Base-by-base conservation (phyloP, 2,329 filamentous ascomycete genomes). In the Xylariaceae sp. region DNA sequence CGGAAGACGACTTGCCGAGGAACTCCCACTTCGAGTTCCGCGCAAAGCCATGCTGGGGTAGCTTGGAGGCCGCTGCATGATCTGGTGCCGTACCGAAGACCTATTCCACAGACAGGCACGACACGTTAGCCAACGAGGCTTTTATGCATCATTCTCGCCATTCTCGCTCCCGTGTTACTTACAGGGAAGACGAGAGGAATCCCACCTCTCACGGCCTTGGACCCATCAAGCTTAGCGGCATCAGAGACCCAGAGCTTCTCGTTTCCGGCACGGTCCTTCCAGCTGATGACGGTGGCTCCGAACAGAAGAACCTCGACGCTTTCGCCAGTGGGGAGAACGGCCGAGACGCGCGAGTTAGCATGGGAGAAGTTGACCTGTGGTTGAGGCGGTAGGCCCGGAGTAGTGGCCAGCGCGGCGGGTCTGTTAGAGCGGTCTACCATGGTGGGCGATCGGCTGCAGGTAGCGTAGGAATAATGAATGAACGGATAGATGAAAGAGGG, bases 41-140 rank as follows among this genome's bases (percentile, higher is more conserved):
- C 34, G 94, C 95, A 76, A 99, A 96, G 65, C 95, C 95, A 78
- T 98, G 95, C 77, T 97, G 93, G 3, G 93, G 88, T 23, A 99
- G 88, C 64, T 85, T 79, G 48, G 86, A 85, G 24, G 92, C 95
- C n/a, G 89, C 82, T 64, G 89, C 86, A 74, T 93, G 87, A 65
- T 87, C 82, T 49, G 90, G 87, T 11, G 89, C 86, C 36, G 89
- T 89, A 26, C 95, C 95, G 72, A 99, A 99, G 72, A 93, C 87
- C 92, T 92, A 47, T 5, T 2, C 31, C 31, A 36, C 29, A 37
- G 2, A n/a, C 4, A 26, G 3, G 5, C 40, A 6, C 23, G n/a
- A 48, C 28, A 37, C 12, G 44, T 60, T 36, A 60, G 60, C 39
- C 29, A 21, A 43, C 12, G 17, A 7, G 12, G 16, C 29, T 21